A percentile compares a stretch with the other conserved stretches of the same genome.
phyloP scores from a whole-genome alignment of 805 yeast species.

The Saccharomycodes ludwigii region DNA sequence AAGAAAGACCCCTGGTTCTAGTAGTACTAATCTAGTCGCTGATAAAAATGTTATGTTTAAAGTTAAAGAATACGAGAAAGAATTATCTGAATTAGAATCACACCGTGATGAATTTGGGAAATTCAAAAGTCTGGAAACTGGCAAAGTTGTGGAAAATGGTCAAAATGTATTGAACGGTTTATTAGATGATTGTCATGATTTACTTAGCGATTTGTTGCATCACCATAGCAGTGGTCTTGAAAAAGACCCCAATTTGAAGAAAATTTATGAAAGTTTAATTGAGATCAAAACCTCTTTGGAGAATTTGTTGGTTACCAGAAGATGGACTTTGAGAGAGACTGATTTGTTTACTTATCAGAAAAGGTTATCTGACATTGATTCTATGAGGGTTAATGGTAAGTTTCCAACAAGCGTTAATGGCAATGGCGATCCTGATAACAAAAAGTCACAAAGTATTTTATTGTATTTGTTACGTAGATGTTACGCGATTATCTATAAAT shows the following conservation, averaged over 20 bases:
- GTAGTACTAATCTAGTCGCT: constrained; percentile 2
- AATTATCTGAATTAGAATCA: constrained; percentile 32
- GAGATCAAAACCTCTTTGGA: constrained; percentile 65
- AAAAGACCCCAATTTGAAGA: constrained; percentile 39
- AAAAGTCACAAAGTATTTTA: constrained; percentile 48
- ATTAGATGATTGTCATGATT: constrained; percentile 70
- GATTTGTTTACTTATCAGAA: constrained; percentile 80
- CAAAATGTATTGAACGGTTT: constrained; percentile 53
- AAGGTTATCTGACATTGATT: constrained; percentile 61
- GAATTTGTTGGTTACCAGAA: constrained; percentile 74
- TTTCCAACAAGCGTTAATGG: constrained; percentile 26
- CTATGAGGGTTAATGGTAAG: constrained; percentile 49
- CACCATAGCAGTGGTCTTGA: constrained; percentile 21
- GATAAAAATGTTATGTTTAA: constrained; percentile 5
- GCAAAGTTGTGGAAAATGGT: constrained; percentile 25
- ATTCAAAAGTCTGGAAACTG: constrained; percentile 30
- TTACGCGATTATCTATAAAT: constrained; percentile 79
- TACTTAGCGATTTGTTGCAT: constrained; percentile 54
- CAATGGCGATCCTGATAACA: constrained; percentile 16
- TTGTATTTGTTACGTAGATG: constrained; percentile 79
- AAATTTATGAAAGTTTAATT: constrained; percentile 50
- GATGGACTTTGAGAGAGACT: constrained; percentile 97
- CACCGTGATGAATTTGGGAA: constrained; percentile 46
- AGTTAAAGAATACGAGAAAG: constrained; percentile 17
- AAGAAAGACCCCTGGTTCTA: constrained; percentile 12